Base-by-base conservation (phyloP, 148 eudicot genomes). In the Rhododendron simsii region DNA sequence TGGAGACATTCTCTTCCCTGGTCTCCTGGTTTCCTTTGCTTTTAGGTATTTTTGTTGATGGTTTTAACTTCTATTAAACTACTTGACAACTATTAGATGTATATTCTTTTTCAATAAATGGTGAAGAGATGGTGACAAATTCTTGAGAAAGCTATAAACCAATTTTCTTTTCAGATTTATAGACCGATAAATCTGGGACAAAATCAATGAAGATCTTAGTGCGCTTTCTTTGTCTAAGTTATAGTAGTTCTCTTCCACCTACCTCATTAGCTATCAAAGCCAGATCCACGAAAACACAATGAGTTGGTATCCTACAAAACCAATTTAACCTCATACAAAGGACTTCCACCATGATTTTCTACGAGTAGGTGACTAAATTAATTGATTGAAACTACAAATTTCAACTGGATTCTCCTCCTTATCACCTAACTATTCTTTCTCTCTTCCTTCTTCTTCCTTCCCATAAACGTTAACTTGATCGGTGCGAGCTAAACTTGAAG, bases 1-100 rank as follows among this genome's bases (percentile, higher is more conserved):
- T 73, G 99, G 99, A n/a, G 99, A 96, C 88, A 93, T 96, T 88
- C 91, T 96, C 51, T 92, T 96, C 86, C 99, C 99, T 79, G 99
- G 99, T 86, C 90, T 96, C 87, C 95, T 96, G 18, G 92, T 95
- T 79, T 88, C 93, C 28, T 96, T 96, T 87, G 78, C 91, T 47
- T 78, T 84, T 65, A 94, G 99, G 99, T 96, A 90, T 55, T 47
- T 15, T 83, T 35, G 41, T 75, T 11, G 44, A 26, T 37, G 21
- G 8, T 53, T 61, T 18, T 55, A 74, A 3, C 84, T 82, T 39
- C 39, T 82, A 28, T 35, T 30, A 39, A 28, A 50, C 35, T 81
- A 81, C 26, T 15, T 28, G 44, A 81, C 44, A 33, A 55, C 21
- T 28, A 8, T 18, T 9, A 23, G 61, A 53, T 51, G 12, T 15